Evolutionary conservation across 805 yeast species (phyloP).

Genomic region (Debaryomyces hansenii): DNA sequence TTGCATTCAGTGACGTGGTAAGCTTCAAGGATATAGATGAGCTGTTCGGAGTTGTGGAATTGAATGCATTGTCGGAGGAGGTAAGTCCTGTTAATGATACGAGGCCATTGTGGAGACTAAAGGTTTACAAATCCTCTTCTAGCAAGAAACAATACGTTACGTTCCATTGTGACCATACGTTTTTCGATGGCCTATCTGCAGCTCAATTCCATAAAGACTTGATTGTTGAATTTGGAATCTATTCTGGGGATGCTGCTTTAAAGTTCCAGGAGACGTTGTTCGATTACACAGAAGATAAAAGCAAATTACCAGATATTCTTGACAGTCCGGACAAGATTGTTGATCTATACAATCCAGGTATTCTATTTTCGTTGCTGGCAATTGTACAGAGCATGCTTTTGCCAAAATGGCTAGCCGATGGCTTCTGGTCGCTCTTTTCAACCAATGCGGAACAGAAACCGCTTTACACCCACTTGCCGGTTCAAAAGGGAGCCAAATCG

Average conservation of each 20-base stretch:
- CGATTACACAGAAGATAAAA: constrained; percentile 4
- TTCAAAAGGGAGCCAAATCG: background rate
- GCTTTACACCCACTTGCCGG: constrained; percentile 4
- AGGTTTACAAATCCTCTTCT: constrained; percentile 10
- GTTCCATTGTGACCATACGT: constrained; percentile 26
- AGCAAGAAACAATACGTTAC: constrained; percentile 15
- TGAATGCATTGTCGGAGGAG: constrained; percentile 7
- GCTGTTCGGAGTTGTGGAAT: constrained; percentile 12
- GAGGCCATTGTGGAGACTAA: constrained; percentile 22
- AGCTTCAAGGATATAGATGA: constrained; percentile 7
- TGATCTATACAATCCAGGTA: constrained; percentile 7
- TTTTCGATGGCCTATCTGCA: constrained; percentile 36
- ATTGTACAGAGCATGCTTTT: background rate
- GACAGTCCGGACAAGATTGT: constrained; percentile 9
- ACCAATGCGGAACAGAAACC: too few relatives aligned
- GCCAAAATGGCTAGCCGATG: constrained; percentile 2
- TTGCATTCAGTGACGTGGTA: constrained; percentile 23
- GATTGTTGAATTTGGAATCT: constrained; percentile 11
- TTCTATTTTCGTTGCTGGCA: constrained; percentile 1
- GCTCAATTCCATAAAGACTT: constrained; percentile 27
- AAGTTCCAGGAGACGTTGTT: constrained; percentile 3
- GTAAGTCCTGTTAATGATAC: constrained; percentile 6
- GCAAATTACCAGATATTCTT: constrained; percentile 5
- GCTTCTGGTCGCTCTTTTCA: too few relatives aligned
- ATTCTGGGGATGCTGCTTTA: constrained; percentile 7